Evolutionary conservation across 179 eudicot genomes (phyloP).

Genomic region (Nepenthes alata): DNA sequence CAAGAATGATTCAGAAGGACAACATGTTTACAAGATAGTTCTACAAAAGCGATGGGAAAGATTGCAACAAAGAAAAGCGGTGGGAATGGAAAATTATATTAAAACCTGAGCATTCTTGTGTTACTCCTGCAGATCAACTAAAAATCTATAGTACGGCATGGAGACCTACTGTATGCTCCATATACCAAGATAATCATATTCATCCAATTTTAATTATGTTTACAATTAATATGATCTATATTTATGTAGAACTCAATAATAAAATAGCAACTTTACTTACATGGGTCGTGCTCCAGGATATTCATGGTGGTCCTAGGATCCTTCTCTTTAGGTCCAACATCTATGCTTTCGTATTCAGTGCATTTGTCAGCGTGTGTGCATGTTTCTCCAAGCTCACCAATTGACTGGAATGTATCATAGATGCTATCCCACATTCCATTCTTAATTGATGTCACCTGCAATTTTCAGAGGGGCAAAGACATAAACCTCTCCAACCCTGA

Average conservation of each 20-base stretch:
- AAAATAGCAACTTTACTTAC: conserved; percentile 26
- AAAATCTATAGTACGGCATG: background rate
- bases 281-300: conserved; percentile 7
- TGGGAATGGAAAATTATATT: too few species aligned
- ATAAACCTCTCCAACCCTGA: background rate
- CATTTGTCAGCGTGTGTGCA: conserved; percentile 14
- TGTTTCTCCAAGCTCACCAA: conserved; percentile 28
- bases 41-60: too few species aligned
- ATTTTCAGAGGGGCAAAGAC: conserved; percentile 4
- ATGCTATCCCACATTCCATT: conserved; percentile 84
- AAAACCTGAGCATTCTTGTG: too few species aligned
- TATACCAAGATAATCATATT: background rate
- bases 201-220: background rate
- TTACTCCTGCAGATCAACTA: background rate
- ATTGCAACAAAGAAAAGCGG: too few species aligned
- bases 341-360: conserved; percentile 36
- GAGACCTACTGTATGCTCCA: background rate
- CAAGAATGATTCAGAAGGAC: background rate
- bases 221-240: too few species aligned
- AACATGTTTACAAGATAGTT: background rate
- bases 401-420: conserved; percentile 58
- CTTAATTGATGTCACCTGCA: conserved; percentile 68
- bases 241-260: too few species aligned
- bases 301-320: conserved; percentile 9
- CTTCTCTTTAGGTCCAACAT: conserved; percentile 37